Percentiles rank a stretch among this genome's conserved stretches.
These are phyloP conservation scores for Barbarea vulgaris DNA, from an alignment of 345 rosid genomes.

Conservation along the genomic window DNA sequence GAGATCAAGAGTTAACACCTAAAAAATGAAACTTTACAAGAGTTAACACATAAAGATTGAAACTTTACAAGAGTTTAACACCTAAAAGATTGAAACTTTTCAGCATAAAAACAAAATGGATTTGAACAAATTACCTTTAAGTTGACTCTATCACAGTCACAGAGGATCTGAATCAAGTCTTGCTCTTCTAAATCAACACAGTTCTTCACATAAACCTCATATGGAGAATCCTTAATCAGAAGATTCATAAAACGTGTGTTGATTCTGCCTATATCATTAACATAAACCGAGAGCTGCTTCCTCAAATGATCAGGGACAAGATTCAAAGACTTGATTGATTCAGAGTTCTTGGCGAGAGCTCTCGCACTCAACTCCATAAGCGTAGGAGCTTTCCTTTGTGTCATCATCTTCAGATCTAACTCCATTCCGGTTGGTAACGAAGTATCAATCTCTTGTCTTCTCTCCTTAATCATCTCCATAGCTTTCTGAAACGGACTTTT, in stretches of 20 bases:
- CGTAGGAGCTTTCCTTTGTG: constrained; percentile 33
- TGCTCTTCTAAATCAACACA: constrained; percentile 38
- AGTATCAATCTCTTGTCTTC: not conserved
- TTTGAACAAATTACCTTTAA: constrained; percentile 26
- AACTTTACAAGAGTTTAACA: not conserved
- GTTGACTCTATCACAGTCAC: constrained; percentile 40
- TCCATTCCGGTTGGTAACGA: not conserved
- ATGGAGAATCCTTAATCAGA: constrained; percentile 46
- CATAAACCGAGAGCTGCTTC: constrained; percentile 38
- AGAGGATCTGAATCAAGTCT: constrained; percentile 44
- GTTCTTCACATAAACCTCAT: constrained; percentile 42
- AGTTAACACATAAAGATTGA: not conserved
- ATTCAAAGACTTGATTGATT: constrained; percentile 43
- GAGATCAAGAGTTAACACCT: constrained; percentile 55
- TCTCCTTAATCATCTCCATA: constrained; percentile 38
- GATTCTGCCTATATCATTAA: constrained; percentile 38
- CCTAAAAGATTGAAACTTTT: not conserved
- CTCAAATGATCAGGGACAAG: constrained; percentile 48
- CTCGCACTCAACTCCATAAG: constrained; percentile 42
- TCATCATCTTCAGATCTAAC: not conserved
- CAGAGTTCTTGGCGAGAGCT: constrained; percentile 45
- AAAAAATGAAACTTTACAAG: not conserved
- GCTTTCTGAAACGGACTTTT: constrained; percentile 40
- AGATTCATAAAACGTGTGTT: constrained; percentile 44
- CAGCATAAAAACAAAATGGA: not conserved